phyloP scores from a whole-genome alignment of 352 stramenopile genomes.

The Phytophthora pinifolia region DNA sequence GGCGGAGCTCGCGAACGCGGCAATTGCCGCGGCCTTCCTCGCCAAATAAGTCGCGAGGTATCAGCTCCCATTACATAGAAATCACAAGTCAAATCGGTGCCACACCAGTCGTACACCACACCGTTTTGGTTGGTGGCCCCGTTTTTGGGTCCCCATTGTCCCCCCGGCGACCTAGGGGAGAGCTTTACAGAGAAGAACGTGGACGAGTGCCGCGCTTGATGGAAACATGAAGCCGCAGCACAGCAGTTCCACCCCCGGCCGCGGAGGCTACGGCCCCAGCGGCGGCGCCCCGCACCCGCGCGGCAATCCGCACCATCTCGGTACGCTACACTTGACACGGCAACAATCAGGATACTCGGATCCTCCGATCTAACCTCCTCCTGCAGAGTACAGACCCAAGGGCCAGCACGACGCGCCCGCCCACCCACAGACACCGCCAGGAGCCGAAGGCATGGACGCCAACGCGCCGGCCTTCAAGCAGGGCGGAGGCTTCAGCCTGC shows the following conservation, averaged over 20 bases:
- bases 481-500: conserved; percentile 38
- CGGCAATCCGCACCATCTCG: conserved; percentile 42
- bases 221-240: conserved; percentile 62
- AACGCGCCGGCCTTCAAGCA: conserved; percentile 46
- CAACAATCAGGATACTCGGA: too few species aligned
- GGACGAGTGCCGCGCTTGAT: conserved; percentile 25
- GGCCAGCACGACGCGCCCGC: conserved; percentile 27
- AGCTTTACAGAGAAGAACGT: conserved; percentile 24
- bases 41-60: conserved; percentile 9
- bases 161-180: conserved; percentile 27
- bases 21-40: conserved; percentile 38
- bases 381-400: conserved; percentile 48
- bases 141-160: conserved; percentile 21
- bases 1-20: conserved; percentile 30
- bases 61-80: conserved; percentile 10
- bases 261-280: conserved; percentile 32
- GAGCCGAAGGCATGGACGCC: conserved; percentile 40
- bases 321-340: conserved; percentile 13
- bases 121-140: conserved; percentile 18
- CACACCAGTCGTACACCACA: conserved; percentile 21
- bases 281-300: conserved; percentile 30
- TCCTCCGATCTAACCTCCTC: too few species aligned
- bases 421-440: conserved; percentile 23
- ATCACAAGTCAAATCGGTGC: conserved; percentile 17
- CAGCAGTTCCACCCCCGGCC: conserved; percentile 27